Evolutionary conservation across 495 filamentous ascomycete species (phyloP), one percentile per base, ranked within the genome.

Genomic region (Glutinoglossum americanum): DNA sequence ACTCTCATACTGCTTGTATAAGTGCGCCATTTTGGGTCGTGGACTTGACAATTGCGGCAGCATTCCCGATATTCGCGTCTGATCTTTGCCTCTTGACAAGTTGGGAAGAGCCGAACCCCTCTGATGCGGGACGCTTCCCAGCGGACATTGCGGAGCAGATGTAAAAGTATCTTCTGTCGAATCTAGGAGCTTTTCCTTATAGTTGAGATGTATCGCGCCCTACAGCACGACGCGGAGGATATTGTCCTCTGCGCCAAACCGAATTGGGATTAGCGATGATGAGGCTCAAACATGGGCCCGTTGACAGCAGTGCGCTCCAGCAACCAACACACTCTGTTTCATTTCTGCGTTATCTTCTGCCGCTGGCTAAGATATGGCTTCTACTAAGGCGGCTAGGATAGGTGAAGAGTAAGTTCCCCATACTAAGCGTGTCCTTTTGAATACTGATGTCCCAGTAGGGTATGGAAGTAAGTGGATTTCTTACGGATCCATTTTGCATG

Each of bases 11-110:
- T 30, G 84, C 72, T 73, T 95, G 85, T 51, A 94, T 75, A 23
- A 97, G 76, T 27, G 88, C 82, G 56, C 81, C 83, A 80, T 79
- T 75, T 55, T 78, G 76, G 28, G 76, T 72, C n/a, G 75, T 74
- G 58, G 79, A 78, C 72, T 85, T 84, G 19, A 78, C 72, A 21
- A 81, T 72, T 59, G 74, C 80, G 64, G 75, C 76, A 35, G 77
- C 78, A 54, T 77, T 76, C 39, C 80, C 80, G 51, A 89, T 72
- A 64, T 90, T 73, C 57, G 69, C 73, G 58, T 81, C 76, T 45
- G 80, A 79, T 66, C 78, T 92, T 67, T 89, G 89, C 66, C 90
- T 76, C 70, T 96, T 97, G 60, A 96, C 84, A 33, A 93, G 80
- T 55, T 89, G 72, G 67, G 94, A 86, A 3, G 80, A 80, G n/a